Conservation (phyloP, 371 early-diverging fungal genomes). For the Saksenaea vasiformis region DNA sequence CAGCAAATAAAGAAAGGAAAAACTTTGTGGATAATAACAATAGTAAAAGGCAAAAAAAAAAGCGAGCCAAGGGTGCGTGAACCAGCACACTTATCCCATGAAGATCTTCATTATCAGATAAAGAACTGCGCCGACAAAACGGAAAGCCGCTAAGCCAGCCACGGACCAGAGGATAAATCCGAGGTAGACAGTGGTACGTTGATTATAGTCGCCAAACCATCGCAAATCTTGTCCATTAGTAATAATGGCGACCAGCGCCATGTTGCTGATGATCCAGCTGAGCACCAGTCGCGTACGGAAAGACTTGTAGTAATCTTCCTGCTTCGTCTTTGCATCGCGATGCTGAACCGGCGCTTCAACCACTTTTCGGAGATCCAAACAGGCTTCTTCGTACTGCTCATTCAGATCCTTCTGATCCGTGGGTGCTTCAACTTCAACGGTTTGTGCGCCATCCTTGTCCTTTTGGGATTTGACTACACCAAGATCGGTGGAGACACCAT, state of each 20-base stretch:
- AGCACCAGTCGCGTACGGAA: slow-evolving; percentile 85
- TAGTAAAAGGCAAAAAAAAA: not conserved
- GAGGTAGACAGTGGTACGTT: slow-evolving; percentile 51
- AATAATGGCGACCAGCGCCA: slow-evolving; percentile 62
- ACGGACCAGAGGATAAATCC: slow-evolving; percentile 87
- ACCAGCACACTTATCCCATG: slow-evolving; percentile 9
- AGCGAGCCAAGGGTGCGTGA: not conserved
- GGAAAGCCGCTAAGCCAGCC: slow-evolving; percentile 68
- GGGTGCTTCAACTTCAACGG: slow-evolving; percentile 68
- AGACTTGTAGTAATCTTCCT: slow-evolving; percentile 83
- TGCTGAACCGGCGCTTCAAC: slow-evolving; percentile 53
- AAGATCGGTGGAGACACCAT: slow-evolving; percentile 46
- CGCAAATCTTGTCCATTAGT: slow-evolving; percentile 35
- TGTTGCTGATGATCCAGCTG: slow-evolving; percentile 82
- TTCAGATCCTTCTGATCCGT: slow-evolving; percentile 67
- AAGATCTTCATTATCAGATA: slow-evolving; percentile 61
- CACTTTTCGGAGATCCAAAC: slow-evolving; percentile 45
- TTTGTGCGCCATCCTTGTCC: slow-evolving; percentile 48
- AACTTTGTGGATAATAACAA: not conserved
- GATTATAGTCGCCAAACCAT: slow-evolving; percentile 32
- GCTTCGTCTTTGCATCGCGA: slow-evolving; percentile 73
- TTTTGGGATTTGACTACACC: slow-evolving; percentile 55
- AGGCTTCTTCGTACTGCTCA: slow-evolving; percentile 66
- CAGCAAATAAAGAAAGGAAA: not conserved
- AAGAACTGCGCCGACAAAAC: slow-evolving; percentile 74